A percentile compares a stretch with the other conserved stretches of the same genome.
Evolutionary conservation across 768 basidiomycete genomes (phyloP).

Genomic region (Gautieria morchelliformis): DNA sequence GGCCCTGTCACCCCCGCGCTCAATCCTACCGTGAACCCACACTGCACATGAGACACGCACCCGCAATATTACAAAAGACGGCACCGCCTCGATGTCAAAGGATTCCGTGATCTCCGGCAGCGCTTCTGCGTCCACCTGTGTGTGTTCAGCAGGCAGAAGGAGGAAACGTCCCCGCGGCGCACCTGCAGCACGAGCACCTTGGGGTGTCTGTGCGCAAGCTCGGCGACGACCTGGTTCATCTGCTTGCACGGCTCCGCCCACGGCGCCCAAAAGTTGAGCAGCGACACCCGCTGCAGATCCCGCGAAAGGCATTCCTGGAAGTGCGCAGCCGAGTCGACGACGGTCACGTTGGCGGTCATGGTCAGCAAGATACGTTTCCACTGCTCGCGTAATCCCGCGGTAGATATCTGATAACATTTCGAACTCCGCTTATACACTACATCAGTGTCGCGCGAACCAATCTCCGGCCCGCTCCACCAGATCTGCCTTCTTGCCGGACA

Average conservation of each 20-base stretch:
- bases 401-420: not conserved
- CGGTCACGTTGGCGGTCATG: conserved; percentile 33
- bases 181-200: conserved; percentile 68
- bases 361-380: conserved; percentile 13
- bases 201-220: conserved; percentile 66
- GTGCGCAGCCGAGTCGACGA: conserved; percentile 52
- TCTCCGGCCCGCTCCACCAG: conserved; percentile 55
- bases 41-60: conserved; percentile 37
- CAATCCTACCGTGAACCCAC: not conserved
- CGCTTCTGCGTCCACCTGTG: conserved; percentile 73
- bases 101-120: conserved; percentile 82
- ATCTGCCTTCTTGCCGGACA: conserved; percentile 66
- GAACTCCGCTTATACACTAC: not conserved
- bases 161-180: not conserved
- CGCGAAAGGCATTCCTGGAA: conserved; percentile 65
- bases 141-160: not conserved
- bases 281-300: conserved; percentile 73
- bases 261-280: conserved; percentile 90
- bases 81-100: conserved; percentile 87
- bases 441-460: conserved; percentile 39
- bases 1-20: conserved; percentile 52
- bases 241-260: conserved; percentile 88
- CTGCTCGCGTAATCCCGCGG: not conserved
- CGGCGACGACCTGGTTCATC: conserved; percentile 73
- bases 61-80: conserved; percentile 70